Conservation (phyloP, 2,329 filamentous ascomycete genomes). For the Xylariaceae sp. region DNA sequence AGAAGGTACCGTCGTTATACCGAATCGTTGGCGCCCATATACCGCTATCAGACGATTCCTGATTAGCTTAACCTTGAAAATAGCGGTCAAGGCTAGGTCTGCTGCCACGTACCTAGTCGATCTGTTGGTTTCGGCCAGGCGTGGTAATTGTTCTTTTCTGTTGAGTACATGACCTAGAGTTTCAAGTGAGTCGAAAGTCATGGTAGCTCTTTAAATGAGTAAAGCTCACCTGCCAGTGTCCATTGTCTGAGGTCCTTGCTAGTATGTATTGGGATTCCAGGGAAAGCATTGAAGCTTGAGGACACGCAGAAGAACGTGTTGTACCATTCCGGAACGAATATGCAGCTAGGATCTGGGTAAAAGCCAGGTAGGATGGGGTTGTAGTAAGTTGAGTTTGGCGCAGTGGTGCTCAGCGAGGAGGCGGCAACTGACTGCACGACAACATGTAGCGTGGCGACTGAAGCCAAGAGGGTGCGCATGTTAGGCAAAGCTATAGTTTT, state of each 20-base stretch:
- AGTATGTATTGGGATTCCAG: constrained; percentile 43
- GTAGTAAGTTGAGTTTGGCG: constrained; percentile 28
- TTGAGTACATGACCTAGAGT: constrained; percentile 28
- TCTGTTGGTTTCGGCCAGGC: constrained; percentile 28
- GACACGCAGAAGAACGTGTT: constrained; percentile 43
- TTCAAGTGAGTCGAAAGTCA: neutral
- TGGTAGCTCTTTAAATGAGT: neutral
- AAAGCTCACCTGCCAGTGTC: constrained; percentile 29
- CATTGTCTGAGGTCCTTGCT: constrained; percentile 43
- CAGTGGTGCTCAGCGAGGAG: neutral
- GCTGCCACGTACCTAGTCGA: constrained; percentile 24
- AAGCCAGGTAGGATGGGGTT: constrained; percentile 48
- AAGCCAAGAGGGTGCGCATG: no score
- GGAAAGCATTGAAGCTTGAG: constrained; percentile 45
- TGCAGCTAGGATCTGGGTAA: constrained; percentile 44
- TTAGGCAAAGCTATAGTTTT: no score
- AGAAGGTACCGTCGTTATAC: constrained; percentile 43
- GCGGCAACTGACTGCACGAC: no score
- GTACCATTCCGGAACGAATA: constrained; percentile 37
- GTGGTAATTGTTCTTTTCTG: constrained; percentile 27
- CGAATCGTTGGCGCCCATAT: constrained; percentile 49
- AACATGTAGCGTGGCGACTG: no score
- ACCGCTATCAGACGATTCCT: constrained; percentile 27
- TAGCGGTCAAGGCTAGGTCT: neutral
- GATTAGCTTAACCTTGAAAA: neutral